A percentile compares a stretch with the other conserved stretches of the same genome.
These are phyloP conservation scores for Puccinia novopanici DNA, from an alignment of 1,284 basidiomycete genomes.

Conservation along the genomic window DNA sequence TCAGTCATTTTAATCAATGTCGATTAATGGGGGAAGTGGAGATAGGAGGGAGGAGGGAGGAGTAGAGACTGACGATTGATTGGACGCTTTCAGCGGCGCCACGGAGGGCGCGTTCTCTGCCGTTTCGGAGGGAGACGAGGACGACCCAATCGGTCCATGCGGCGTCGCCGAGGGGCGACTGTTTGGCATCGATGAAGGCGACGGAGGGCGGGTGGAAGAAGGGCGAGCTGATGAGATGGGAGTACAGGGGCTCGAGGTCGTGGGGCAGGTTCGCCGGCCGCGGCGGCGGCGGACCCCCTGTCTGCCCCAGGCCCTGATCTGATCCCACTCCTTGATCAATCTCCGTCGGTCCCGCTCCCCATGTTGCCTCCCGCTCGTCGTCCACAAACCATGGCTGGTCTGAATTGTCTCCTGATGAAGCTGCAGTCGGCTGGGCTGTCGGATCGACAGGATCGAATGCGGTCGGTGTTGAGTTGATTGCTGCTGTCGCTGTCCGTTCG, in stretches of 20 bases:
- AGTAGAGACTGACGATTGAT: constrained; percentile 51
- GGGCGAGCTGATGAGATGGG: constrained; percentile 54
- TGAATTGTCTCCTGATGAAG: not conserved
- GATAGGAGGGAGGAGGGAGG: constrained; percentile 52
- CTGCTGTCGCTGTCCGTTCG: not conserved
- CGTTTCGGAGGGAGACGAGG: constrained; percentile 52
- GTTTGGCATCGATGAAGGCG: constrained; percentile 55
- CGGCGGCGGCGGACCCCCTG: constrained; percentile 13
- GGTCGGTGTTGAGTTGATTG: not conserved
- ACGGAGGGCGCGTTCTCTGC: constrained; percentile 55
- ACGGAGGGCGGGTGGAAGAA: constrained; percentile 54
- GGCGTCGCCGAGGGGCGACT: constrained; percentile 51
- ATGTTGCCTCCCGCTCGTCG: not conserved
- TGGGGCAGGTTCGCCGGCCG: constrained; percentile 53
- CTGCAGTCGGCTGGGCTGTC: not conserved
- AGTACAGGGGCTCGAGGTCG: constrained; percentile 53
- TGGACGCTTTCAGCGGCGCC: constrained; percentile 55
- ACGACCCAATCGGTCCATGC: constrained; percentile 57
- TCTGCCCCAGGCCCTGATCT: not conserved
- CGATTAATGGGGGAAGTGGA: too few relatives aligned
- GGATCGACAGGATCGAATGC: not conserved
- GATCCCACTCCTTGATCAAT: not conserved
- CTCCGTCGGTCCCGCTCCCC: not conserved
- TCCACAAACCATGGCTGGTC: constrained; percentile 42
- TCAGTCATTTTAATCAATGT: constrained; percentile 51